Conservation (phyloP, 805 yeast genomes). For the Starmerella stigmatis region DNA sequence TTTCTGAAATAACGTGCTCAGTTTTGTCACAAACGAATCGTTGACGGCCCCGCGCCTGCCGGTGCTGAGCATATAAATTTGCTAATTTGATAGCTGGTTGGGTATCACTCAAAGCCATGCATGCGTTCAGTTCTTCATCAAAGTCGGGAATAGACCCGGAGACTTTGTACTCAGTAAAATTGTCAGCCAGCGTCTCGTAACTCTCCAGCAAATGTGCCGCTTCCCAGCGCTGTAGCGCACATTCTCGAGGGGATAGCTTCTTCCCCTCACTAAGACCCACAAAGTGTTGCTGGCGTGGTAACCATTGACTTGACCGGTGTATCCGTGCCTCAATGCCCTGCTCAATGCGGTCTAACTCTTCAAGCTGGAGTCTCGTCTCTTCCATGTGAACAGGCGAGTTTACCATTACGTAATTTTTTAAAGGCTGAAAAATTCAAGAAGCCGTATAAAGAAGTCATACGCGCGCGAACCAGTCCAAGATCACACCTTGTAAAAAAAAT, state of each 20-base stretch:
- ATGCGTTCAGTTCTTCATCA: constrained; percentile 9
- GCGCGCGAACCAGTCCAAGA: too few species aligned
- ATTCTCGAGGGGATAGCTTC: constrained; percentile 13
- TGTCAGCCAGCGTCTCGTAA: background rate
- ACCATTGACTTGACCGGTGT: constrained; percentile 19
- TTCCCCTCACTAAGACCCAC: background rate
- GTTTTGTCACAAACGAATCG: constrained; percentile 44
- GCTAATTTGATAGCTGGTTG: constrained; percentile 2
- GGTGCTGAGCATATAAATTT: background rate
- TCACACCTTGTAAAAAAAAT: too few species aligned
- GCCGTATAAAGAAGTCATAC: too few species aligned
- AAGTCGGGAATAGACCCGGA: background rate
- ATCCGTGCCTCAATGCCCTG: constrained; percentile 53
- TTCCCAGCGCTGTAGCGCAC: constrained; percentile 17
- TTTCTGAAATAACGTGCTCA: constrained; percentile 33
- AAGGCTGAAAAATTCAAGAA: background rate
- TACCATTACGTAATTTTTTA: constrained; percentile 3
- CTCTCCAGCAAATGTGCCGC: constrained; percentile 8
- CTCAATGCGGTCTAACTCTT: constrained; percentile 64
- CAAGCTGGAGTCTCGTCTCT: constrained; percentile 24
- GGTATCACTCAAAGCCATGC: constrained; percentile 8
- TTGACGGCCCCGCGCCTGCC: constrained; percentile 15
- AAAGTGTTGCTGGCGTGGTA: constrained; percentile 12
- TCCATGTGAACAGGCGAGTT: constrained; percentile 19
- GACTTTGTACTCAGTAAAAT: background rate